Conservation (phyloP, 805 yeast species). For the Yarrowia deformans region DNA sequence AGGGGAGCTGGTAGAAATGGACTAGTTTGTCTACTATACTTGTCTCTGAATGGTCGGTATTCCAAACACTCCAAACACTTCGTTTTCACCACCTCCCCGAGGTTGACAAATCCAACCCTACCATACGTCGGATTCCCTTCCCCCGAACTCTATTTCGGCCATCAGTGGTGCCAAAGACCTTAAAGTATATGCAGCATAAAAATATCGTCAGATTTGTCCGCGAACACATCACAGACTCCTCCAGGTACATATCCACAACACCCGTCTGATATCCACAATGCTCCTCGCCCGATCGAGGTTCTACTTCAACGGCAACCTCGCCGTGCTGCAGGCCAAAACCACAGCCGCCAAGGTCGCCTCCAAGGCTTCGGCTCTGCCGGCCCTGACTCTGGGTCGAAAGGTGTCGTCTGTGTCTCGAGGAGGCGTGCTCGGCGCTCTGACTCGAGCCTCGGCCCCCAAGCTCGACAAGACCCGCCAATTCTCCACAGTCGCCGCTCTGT, state of each 20-base stretch:
- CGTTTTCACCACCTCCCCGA: not conserved
- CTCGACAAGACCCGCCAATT: slow-evolving; percentile 37
- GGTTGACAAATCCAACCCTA: slow-evolving; percentile 2
- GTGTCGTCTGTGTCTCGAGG: slow-evolving; percentile 23
- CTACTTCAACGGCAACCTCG: slow-evolving; percentile 39
- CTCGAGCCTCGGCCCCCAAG: slow-evolving; percentile 24
- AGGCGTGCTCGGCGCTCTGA: slow-evolving; percentile 26
- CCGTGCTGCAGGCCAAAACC: slow-evolving; percentile 35
- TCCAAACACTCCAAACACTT: no score
- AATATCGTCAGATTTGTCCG: slow-evolving; percentile 29
- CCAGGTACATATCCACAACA: not conserved
- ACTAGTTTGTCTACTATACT: no score
- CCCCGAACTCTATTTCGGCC: not conserved
- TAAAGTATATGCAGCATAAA: slow-evolving; percentile 25
- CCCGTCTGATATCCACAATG: slow-evolving; percentile 5
- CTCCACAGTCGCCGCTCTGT: slow-evolving; percentile 29
- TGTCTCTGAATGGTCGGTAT: no score
- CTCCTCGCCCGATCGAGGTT: slow-evolving; percentile 39
- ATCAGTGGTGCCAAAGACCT: not conserved
- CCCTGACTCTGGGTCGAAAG: slow-evolving; percentile 33
- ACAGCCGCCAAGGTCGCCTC: slow-evolving; percentile 24
- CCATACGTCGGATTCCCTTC: not conserved
- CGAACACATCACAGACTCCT: not conserved
- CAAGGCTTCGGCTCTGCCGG: slow-evolving; percentile 37
- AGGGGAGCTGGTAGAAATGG: no score